Conservation (phyloP, 805 yeast genomes). For the Saturnispora ahearnii region DNA sequence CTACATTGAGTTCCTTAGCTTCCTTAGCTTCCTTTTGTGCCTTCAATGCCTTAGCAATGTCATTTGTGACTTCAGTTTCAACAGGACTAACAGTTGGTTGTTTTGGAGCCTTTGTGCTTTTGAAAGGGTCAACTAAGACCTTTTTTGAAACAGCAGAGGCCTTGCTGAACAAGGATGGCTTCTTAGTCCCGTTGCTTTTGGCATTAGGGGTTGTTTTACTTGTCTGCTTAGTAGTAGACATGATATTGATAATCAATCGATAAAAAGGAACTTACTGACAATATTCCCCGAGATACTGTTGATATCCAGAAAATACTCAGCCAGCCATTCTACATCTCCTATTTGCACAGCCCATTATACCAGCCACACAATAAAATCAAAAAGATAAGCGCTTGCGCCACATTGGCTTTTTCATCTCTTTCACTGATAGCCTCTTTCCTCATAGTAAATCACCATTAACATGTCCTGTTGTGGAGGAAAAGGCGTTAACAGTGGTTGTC, state of each 20-base stretch:
- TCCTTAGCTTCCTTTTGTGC: neutral
- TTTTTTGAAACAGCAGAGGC: neutral
- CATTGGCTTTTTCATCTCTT: neutral
- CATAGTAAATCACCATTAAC: no score
- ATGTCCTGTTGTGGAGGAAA: slow-evolving; percentile 7
- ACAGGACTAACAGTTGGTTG: neutral
- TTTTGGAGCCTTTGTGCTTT: neutral
- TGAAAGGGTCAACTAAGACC: neutral
- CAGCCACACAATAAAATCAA: neutral
- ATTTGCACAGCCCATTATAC: neutral
- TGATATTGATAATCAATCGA: neutral
- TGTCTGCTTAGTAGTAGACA: neutral
- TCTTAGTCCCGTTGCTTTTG: neutral
- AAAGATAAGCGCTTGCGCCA: neutral
- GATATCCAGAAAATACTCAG: neutral
- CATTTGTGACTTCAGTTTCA: neutral
- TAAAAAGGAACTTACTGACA: neutral
- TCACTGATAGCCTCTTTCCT: neutral
- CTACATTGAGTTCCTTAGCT: neutral
- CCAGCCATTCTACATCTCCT: neutral
- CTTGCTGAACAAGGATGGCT: neutral
- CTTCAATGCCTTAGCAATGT: neutral
- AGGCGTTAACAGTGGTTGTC: neutral
- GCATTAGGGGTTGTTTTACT: neutral
- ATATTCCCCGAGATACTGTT: neutral